phyloP scores from a whole-genome alignment of 768 basidiomycete genomes.

The Rhodotorula babjevae region DNA sequence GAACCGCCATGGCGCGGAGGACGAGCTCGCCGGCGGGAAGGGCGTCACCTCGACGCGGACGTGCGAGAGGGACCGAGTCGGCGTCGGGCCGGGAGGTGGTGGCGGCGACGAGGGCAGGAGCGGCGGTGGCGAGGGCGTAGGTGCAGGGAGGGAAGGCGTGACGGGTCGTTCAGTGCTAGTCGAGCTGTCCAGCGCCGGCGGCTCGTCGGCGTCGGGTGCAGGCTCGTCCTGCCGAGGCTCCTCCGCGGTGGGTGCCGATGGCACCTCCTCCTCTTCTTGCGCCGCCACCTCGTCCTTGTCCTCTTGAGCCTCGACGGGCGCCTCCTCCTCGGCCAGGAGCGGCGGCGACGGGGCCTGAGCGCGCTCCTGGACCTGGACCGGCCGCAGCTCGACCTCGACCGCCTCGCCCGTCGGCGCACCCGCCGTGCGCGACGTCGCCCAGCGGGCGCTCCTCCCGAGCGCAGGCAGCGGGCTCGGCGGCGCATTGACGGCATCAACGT shows the following conservation, averaged over 20 bases:
- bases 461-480: slow-evolving; percentile 1
- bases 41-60: slow-evolving; percentile 13
- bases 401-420: not conserved
- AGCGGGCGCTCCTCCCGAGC: not conserved
- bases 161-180: not conserved
- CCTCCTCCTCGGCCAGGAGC: not conserved
- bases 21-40: slow-evolving; percentile 1
- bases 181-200: not conserved
- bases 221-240: no score
- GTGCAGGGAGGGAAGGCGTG: not conserved
- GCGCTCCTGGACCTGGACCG: no score
- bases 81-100: no score
- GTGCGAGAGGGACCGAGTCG: not conserved
- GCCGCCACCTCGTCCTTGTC: no score
- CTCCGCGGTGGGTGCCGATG: no score
- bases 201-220: not conserved
- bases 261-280: no score
- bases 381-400: not conserved
- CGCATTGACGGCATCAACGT: not conserved
- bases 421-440: not conserved
- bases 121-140: no score
- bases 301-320: not conserved
- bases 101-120: no score
- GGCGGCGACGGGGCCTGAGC: no score
- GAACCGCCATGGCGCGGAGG: slow-evolving; percentile 1